These are phyloP conservation scores for Tulasnella sp. DNA, from an alignment of 768 basidiomycete genomes.

Conservation along the genomic window DNA sequence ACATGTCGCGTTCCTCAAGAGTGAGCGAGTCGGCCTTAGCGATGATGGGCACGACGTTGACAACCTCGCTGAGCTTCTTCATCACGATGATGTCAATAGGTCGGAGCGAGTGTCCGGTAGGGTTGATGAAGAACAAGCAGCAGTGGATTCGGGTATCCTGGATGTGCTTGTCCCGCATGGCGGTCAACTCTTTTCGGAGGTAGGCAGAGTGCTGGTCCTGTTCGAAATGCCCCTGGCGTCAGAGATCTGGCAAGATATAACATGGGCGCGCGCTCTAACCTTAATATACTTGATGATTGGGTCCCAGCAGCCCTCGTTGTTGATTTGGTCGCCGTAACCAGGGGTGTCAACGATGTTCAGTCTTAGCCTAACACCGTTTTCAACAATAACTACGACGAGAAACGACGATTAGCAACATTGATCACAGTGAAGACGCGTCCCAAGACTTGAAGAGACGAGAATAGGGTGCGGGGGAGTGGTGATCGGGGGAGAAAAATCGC, in stretches of 20 bases:
- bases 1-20: constrained; percentile 78
- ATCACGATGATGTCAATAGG: constrained; percentile 97
- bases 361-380: constrained; percentile 89
- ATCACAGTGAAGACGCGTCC: background rate
- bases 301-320: constrained; percentile 99
- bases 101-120: constrained; percentile 93
- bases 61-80: constrained; percentile 97
- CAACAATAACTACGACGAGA: constrained; percentile 62
- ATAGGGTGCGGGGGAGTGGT: background rate
- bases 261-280: constrained; percentile 16
- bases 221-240: constrained; percentile 12
- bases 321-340: constrained; percentile 95
- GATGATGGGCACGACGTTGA: constrained; percentile 99
- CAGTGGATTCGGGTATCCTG: constrained; percentile 98
- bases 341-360: constrained; percentile 99
- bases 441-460: background rate
- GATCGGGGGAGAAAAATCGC: background rate
- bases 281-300: constrained; percentile 99
- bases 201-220: constrained; percentile 95
- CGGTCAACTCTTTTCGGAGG: constrained; percentile 96
- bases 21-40: constrained; percentile 95
- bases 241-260: background rate
- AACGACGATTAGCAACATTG: background rate
- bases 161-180: constrained; percentile 97
- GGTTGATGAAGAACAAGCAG: constrained; percentile 96